These are phyloP conservation scores for Cordyceps farinosa DNA, from an alignment of 2,329 filamentous ascomycete genomes.

Conservation along the genomic window DNA sequence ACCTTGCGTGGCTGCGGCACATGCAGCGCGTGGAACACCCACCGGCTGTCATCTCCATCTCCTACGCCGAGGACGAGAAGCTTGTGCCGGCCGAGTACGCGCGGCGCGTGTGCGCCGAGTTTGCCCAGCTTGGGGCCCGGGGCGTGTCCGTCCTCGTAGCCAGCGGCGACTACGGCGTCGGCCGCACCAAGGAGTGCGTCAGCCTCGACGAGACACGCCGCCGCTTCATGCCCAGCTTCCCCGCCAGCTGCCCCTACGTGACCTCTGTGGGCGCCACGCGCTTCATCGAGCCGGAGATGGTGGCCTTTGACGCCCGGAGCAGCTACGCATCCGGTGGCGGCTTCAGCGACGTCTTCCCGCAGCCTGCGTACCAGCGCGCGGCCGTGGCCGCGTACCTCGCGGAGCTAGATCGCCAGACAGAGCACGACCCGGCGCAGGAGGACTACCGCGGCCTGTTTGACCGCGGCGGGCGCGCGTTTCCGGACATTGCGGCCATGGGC, in stretches of 20 bases:
- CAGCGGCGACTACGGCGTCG: conserved; percentile 9
- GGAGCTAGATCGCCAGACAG: conserved; percentile 19
- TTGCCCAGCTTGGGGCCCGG: conserved; percentile 9
- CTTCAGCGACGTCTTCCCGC: conserved; percentile 33
- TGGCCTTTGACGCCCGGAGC: neutral
- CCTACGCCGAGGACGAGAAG: conserved; percentile 10
- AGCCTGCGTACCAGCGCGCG: conserved; percentile 28
- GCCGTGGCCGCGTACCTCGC: conserved; percentile 28
- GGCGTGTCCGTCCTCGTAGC: neutral
- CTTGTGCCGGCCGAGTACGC: conserved; percentile 7
- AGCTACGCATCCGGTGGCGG: conserved; percentile 24
- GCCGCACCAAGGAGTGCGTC: neutral
- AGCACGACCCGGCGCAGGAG: too few species aligned
- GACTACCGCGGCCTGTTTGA: conserved; percentile 26
- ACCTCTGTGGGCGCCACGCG: conserved; percentile 6
- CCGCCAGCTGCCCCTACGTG: conserved; percentile 5
- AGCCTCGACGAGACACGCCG: too few species aligned
- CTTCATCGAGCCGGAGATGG: neutral
- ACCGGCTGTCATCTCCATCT: neutral
- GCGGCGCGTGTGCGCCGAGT: conserved; percentile 3
- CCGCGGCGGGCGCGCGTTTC: conserved; percentile 34
- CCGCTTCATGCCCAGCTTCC: conserved; percentile 8
- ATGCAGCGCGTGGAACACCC: neutral
- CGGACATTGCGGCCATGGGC: conserved; percentile 41
- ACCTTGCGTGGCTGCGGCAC: conserved; percentile 11